Base-by-base conservation (phyloP, 2,329 filamentous ascomycete genomes). In the Aspergillus melleus region DNA sequence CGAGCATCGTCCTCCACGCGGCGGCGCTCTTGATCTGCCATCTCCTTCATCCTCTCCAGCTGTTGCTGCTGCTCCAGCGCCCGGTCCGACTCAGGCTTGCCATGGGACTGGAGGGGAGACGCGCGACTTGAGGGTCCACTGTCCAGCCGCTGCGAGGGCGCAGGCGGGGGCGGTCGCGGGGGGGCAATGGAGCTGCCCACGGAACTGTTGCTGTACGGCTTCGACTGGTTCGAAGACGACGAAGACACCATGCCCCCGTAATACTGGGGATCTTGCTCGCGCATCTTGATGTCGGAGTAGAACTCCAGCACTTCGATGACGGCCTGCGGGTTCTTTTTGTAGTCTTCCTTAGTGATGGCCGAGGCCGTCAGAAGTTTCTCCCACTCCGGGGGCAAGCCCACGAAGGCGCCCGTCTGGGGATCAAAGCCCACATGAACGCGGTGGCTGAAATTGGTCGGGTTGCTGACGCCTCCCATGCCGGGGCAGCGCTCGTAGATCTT, bases 361-460 rank as follows among this genome's bases (percentile, higher is more conserved):
- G 95, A 98, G 9, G 92, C 93, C 71, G 95, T 98, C 66, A 99
- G 84, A 54, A 99, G 84, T 77, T 96, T 96, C 72, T 96, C 95
- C 95, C 95, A 99, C 80, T 99, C 95, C 5, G 92, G 89, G 1
- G 95, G 95, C 67, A 99, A 78, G 44, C 95, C 95, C 52, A 96
- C 92, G 71, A 99, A 99, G 67, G 95, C 92, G 64, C 95, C 95
- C 2, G 92, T 96, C 69, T 92, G 89, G 26, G 94, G 92, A 74
- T 99, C 95, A 73, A 98, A 99, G 61, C 95, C 95, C 66, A 99
- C 95, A 75, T 99, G 95, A 24, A 99, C 93, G 51, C 93, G 90
- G 75, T 99, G 95, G 24, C 90, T 92, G 80, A 99, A 99, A 80
- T 98, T 97, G 66, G 95, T 98, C 6, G 95, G 95, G 76, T 98